Percentiles rank a stretch among this genome's conserved stretches.
Evolutionary conservation across 768 basidiomycete genomes (phyloP).

Genomic region (Termitomyces sp.): DNA sequence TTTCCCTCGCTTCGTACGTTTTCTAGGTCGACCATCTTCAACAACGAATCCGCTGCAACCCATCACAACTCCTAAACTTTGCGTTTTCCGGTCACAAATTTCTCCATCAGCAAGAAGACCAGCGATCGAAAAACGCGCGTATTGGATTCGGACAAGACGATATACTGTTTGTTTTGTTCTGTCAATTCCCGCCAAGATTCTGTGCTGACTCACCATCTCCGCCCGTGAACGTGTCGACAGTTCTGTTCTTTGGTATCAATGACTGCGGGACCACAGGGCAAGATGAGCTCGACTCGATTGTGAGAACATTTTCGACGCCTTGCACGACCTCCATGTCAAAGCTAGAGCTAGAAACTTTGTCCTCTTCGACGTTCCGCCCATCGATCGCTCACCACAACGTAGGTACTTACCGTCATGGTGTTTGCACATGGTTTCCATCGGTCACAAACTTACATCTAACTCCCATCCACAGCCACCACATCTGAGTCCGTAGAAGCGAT

Average conservation of each 20-base stretch:
- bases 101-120: too few species aligned
- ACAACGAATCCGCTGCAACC: too few species aligned
- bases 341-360: constrained; percentile 13
- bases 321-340: constrained; percentile 16
- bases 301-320: constrained; percentile 12
- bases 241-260: constrained; percentile 14
- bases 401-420: not conserved
- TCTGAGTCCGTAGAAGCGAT: not conserved
- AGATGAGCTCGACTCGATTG: constrained; percentile 9
- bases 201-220: too few species aligned
- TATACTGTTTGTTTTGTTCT: constrained; percentile 7
- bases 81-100: too few species aligned
- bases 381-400: constrained; percentile 7
- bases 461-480: not conserved
- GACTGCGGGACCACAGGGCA: constrained; percentile 12
- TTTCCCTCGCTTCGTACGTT: too few species aligned
- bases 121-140: too few species aligned
- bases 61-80: too few species aligned
- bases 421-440: not conserved
- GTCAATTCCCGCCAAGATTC: too few species aligned
- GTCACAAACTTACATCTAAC: not conserved
- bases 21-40: too few species aligned
- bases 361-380: constrained; percentile 11
- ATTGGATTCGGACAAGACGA: not conserved
- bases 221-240: too few species aligned